A percentile compares a stretch with the other conserved stretches of the same genome.
Conservation (phyloP, 1,284 basidiomycete species). For the Rhodotorula sp. region DNA sequence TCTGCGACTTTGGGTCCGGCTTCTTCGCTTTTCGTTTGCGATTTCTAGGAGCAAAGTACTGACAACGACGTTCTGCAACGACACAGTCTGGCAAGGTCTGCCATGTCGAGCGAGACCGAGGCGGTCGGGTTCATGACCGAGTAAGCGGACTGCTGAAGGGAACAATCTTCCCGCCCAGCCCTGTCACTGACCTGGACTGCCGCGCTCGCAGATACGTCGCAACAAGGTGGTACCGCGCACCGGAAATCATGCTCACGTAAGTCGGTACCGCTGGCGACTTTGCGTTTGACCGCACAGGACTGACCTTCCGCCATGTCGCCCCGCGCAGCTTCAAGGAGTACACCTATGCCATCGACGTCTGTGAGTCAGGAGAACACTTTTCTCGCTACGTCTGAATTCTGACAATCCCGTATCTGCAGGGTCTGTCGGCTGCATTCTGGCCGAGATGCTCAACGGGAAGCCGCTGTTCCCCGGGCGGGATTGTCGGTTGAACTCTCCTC, state of each 20-base stretch:
- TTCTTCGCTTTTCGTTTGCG: neutral
- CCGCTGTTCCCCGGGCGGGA: constrained; percentile 96
- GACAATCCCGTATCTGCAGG: constrained; percentile 51
- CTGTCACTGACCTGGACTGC: no score
- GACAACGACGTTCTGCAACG: neutral
- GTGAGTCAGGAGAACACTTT: constrained; percentile 10
- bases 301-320: neutral
- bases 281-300: no score
- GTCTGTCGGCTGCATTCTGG: constrained; percentile 94
- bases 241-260: constrained; percentile 91
- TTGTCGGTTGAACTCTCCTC: constrained; percentile 50
- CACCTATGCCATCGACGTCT: constrained; percentile 85
- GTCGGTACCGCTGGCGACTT: constrained; percentile 47
- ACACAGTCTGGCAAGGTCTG: constrained; percentile 42
- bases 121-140: constrained; percentile 47
- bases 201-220: constrained; percentile 41
- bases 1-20: constrained; percentile 49
- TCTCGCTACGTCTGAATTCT: no score
- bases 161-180: accelerated
- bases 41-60: neutral
- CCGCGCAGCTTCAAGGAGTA: constrained; percentile 74
- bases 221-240: constrained; percentile 85
- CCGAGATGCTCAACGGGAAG: constrained; percentile 85
- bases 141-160: constrained; percentile 9
- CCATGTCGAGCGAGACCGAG: constrained; percentile 41